These are phyloP conservation scores for Xylaria palmicola DNA, from an alignment of 495 filamentous ascomycete genomes.

Conservation along the genomic window DNA sequence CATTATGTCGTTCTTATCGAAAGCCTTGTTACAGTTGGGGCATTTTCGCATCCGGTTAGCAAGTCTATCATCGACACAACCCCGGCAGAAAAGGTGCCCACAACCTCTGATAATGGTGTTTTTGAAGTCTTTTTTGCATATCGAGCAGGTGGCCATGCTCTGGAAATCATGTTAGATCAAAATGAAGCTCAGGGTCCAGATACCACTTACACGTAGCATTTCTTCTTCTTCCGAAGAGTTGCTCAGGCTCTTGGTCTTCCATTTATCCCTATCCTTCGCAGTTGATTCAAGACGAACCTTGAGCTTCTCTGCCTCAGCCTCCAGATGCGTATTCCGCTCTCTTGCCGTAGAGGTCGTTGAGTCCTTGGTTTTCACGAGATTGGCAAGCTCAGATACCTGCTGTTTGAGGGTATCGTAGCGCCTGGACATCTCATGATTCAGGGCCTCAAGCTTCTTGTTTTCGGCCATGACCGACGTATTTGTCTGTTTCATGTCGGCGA, in stretches of 20 bases:
- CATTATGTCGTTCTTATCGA: slow-evolving; percentile 87
- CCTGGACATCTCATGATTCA: slow-evolving; percentile 64
- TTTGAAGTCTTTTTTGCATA: slow-evolving; percentile 89
- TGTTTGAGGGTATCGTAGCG: slow-evolving; percentile 68
- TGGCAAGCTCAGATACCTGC: slow-evolving; percentile 74
- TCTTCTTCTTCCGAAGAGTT: slow-evolving; percentile 80
- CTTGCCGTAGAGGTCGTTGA: slow-evolving; percentile 56
- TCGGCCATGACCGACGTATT: slow-evolving; percentile 65
- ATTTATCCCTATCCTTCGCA: slow-evolving; percentile 74
- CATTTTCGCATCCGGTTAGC: slow-evolving; percentile 89
- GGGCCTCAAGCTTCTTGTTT: slow-evolving; percentile 68
- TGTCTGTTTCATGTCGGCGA: slow-evolving; percentile 74
- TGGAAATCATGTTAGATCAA: slow-evolving; percentile 37
- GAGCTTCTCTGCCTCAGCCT: slow-evolving; percentile 70
- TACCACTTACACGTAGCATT: slow-evolving; percentile 70
- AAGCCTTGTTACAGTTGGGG: slow-evolving; percentile 85
- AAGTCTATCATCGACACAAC: slow-evolving; percentile 83
- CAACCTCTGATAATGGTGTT: slow-evolving; percentile 89
- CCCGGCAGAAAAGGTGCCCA: slow-evolving; percentile 93
- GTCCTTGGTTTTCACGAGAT: slow-evolving; percentile 72
- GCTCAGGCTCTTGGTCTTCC: slow-evolving; percentile 76
- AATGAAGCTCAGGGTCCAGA: background rate
- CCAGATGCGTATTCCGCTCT: slow-evolving; percentile 57
- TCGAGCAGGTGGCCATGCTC: slow-evolving; percentile 84
- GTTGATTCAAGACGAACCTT: slow-evolving; percentile 70